Percentiles rank a stretch among this genome's conserved stretches.
Conservation (phyloP, 106 monocot species). For the Acorus calamus region DNA sequence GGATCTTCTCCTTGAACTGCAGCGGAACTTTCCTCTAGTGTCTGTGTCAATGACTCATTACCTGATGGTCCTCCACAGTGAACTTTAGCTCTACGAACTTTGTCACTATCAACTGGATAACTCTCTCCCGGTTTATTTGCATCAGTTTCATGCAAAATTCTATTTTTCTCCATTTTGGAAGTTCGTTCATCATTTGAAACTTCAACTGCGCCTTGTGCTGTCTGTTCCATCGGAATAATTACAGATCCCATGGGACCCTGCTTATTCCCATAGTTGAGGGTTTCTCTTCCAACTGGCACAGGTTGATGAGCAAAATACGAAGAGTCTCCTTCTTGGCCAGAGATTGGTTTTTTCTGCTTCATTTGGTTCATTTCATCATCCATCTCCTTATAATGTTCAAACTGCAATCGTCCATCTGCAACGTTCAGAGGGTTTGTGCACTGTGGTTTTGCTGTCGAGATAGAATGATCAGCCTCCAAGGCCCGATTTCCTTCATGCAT, state of each 20-base stretch:
- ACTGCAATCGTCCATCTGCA: slow-evolving; percentile 41
- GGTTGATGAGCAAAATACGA: slow-evolving; percentile 1
- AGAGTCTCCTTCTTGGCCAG: slow-evolving; percentile 17
- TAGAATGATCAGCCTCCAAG: slow-evolving; percentile 27
- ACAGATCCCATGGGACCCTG: not conserved
- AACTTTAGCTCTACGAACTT: slow-evolving; percentile 6
- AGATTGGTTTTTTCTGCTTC: slow-evolving; percentile 10
- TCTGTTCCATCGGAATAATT: not conserved
- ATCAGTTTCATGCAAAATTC: slow-evolving; percentile 10
- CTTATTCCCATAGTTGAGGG: slow-evolving; percentile 1
- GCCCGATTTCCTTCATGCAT: slow-evolving; percentile 27
- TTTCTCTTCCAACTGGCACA: not conserved
- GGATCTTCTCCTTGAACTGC: slow-evolving; percentile 24
- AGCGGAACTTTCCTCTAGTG: slow-evolving; percentile 3
- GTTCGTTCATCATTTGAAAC: slow-evolving; percentile 2
- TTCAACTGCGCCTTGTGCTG: slow-evolving; percentile 3
- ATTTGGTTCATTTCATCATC: slow-evolving; percentile 20
- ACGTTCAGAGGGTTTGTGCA: slow-evolving; percentile 19
- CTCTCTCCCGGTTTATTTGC: slow-evolving; percentile 14
- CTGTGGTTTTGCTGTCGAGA: slow-evolving; percentile 21
- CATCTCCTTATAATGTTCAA: slow-evolving; percentile 42
- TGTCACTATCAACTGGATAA: slow-evolving; percentile 12
- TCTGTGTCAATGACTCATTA: slow-evolving; percentile 15
- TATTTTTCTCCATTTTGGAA: slow-evolving; percentile 13
- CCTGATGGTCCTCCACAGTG: slow-evolving; percentile 6